Evolutionary conservation across 768 basidiomycete species (phyloP).

Genomic region (Lactifluus echinatus): DNA sequence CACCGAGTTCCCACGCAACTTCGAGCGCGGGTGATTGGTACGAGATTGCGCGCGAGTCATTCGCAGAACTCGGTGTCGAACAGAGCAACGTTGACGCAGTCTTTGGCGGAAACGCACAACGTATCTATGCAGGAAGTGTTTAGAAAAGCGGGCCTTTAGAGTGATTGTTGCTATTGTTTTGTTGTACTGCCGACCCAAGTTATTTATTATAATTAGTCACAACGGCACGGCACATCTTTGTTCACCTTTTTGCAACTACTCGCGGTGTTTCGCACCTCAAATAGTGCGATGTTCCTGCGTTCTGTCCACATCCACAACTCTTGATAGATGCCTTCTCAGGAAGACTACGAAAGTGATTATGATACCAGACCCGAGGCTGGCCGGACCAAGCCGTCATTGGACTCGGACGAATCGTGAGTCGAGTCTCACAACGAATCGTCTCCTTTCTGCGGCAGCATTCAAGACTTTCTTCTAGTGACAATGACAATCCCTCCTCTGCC

Average conservation of each 20-base stretch:
- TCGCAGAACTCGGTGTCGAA: slow-evolving; percentile 72
- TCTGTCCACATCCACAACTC: not conserved
- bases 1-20: slow-evolving; percentile 37
- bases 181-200: no score
- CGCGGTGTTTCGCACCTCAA: slow-evolving; percentile 1
- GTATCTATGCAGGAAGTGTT: slow-evolving; percentile 29
- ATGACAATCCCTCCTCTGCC: not conserved
- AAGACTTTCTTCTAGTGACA: not conserved
- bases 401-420: slow-evolving; percentile 18
- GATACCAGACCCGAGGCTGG: slow-evolving; percentile 15
- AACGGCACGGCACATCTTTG: no score
- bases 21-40: slow-evolving; percentile 68
- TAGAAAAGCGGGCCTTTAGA: not conserved
- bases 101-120: slow-evolving; percentile 46
- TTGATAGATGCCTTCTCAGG: slow-evolving; percentile 4
- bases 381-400: slow-evolving; percentile 1
- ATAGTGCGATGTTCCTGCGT: not conserved
- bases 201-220: no score
- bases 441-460: no score
- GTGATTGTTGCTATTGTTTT: not conserved
- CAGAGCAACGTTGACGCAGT: slow-evolving; percentile 70
- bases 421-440: not conserved
- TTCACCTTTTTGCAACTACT: slow-evolving; percentile 11
- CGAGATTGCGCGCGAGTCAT: slow-evolving; percentile 66
- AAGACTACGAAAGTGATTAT: slow-evolving; percentile 15